Percentiles rank a stretch among this genome's conserved stretches.
Conservation (phyloP, 108 stramenopile species). For the Chaetoceros tenuissimus region DNA sequence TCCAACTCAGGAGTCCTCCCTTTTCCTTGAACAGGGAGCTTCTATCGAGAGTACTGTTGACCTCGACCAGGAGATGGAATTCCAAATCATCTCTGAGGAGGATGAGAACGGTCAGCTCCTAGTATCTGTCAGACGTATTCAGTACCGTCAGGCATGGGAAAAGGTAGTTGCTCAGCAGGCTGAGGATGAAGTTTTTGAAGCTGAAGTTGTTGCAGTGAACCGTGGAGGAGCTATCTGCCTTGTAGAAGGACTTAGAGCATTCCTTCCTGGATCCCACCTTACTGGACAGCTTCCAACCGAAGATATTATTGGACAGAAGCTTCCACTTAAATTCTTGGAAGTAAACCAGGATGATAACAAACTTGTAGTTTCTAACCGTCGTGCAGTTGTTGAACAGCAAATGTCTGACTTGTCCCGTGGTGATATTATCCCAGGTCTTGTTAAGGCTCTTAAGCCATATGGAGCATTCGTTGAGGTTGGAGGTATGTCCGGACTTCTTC, state of each 20-base stretch:
- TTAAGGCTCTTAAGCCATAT: constrained; percentile 96
- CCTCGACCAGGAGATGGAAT: constrained; percentile 71
- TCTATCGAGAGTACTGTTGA: constrained; percentile 57
- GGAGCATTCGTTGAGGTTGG: constrained; percentile 96
- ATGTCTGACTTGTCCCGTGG: constrained; percentile 90
- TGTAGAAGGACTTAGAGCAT: constrained; percentile 88
- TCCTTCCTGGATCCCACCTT: constrained; percentile 92
- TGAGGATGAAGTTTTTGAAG: constrained; percentile 82
- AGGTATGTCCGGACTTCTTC: constrained; percentile 94
- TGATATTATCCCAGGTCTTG: constrained; percentile 82
- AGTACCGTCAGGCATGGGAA: constrained; percentile 91
- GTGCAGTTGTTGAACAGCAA: constrained; percentile 87
- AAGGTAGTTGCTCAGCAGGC: constrained; percentile 54
- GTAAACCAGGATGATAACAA: constrained; percentile 90
- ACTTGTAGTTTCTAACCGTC: constrained; percentile 90
- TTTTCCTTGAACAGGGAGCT: constrained; percentile 42
- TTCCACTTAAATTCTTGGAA: constrained; percentile 91
- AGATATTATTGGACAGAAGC: constrained; percentile 71
- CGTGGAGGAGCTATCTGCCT: constrained; percentile 94
- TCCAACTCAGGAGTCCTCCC: constrained; percentile 73
- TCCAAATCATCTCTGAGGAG: constrained; percentile 93
- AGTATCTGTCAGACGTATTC: constrained; percentile 81
- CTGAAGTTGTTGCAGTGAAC: constrained; percentile 83
- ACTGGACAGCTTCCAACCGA: constrained; percentile 82
- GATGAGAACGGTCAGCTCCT: constrained; percentile 88